A percentile compares a stretch with the other conserved stretches of the same genome.
Conservation (phyloP, 768 basidiomycete genomes). For the Albatrellus ellisii region DNA sequence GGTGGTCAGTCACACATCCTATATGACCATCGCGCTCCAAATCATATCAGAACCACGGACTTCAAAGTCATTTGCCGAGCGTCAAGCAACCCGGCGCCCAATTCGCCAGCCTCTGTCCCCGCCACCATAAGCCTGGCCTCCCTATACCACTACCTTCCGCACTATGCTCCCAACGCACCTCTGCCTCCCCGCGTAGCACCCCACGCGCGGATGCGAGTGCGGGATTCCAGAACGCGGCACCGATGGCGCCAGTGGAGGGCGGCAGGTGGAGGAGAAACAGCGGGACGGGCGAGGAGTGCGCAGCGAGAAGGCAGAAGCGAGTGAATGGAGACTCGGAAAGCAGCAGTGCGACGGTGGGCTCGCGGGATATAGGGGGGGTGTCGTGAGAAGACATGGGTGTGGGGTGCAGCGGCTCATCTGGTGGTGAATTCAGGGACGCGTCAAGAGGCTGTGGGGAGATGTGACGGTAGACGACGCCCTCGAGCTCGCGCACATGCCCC, state of each 20-base stretch:
- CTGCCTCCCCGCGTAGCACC: constrained; percentile 44
- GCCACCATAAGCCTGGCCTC: constrained; percentile 32
- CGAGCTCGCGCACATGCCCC: constrained; percentile 75
- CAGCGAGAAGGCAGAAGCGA: constrained; percentile 49
- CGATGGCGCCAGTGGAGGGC: constrained; percentile 21
- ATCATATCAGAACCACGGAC: too few species aligned
- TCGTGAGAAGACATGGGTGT: constrained; percentile 7
- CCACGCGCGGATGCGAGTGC: constrained; percentile 44
- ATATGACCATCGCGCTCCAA: too few species aligned
- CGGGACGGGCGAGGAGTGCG: constrained; percentile 63
- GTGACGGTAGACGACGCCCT: constrained; percentile 67
- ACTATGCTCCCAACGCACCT: constrained; percentile 53
- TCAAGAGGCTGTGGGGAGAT: neutral
- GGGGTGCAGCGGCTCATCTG: constrained; percentile 2
- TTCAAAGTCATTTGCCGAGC: too few species aligned
- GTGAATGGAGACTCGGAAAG: constrained; percentile 78
- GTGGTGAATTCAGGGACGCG: neutral
- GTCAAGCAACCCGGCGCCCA: constrained; percentile 26
- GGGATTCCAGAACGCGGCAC: constrained; percentile 55
- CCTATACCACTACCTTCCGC: constrained; percentile 9
- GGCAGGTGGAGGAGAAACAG: constrained; percentile 74
- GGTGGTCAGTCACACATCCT: too few species aligned
- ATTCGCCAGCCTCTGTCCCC: constrained; percentile 22
- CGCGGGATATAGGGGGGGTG: neutral
- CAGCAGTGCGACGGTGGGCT: constrained; percentile 54